A percentile compares a stretch with the other conserved stretches of the same genome.
These are phyloP conservation scores for Sicyos baderoa DNA, from an alignment of 306 rosid species.

Conservation along the genomic window DNA sequence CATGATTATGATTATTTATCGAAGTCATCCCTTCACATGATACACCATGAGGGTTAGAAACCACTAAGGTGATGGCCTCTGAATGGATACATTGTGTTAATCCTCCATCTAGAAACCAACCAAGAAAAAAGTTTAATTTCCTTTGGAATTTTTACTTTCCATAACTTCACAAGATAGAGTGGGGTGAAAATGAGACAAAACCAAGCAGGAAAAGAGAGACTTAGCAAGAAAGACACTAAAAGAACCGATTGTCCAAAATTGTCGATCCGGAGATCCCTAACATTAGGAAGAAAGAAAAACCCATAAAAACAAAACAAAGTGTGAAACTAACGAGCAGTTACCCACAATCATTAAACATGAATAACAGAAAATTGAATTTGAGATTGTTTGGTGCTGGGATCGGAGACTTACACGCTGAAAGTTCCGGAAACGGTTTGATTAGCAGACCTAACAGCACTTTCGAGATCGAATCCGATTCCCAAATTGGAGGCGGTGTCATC, in stretches of 20 bases:
- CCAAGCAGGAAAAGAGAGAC: neutral
- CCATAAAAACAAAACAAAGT: neutral
- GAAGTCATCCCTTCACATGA: too few species aligned
- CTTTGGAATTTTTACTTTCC: neutral
- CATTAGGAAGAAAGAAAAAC: neutral
- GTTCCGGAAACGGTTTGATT: constrained; percentile 79
- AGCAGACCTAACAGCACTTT: constrained; percentile 85
- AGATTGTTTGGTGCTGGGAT: neutral
- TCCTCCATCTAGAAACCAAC: too few species aligned
- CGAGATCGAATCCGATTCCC: constrained; percentile 66
- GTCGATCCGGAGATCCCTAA: neutral
- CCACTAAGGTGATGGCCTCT: too few species aligned
- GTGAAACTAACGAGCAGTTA: neutral
- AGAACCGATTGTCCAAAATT: neutral
- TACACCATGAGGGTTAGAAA: too few species aligned
- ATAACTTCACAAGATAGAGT: neutral
- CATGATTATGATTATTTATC: too few species aligned
- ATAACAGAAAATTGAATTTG: neutral
- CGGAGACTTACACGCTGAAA: constrained; percentile 63
- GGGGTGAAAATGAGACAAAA: neutral
- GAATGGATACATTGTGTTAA: too few species aligned
- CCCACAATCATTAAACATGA: too few species aligned
- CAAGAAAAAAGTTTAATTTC: neutral
- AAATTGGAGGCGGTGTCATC: constrained; percentile 32
- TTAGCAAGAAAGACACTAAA: neutral